Evolutionary conservation across 768 basidiomycete species (phyloP).

Genomic region (Leccinum ochraceum): DNA sequence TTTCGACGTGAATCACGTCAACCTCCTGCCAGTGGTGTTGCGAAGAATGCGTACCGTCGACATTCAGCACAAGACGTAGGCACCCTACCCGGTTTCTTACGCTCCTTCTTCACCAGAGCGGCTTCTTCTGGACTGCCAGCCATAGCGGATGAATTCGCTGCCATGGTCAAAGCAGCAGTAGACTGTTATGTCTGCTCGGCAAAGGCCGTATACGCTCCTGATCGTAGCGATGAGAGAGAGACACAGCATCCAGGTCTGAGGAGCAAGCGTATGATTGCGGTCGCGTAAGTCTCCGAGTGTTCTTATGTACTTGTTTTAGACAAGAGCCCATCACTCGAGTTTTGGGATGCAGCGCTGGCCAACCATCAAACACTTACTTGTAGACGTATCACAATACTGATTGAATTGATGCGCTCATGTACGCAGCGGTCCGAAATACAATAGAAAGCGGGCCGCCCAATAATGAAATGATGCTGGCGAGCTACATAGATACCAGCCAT

Average conservation of each 20-base stretch:
- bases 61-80: constrained; percentile 45
- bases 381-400: neutral
- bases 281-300: neutral
- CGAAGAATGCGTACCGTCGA: constrained; percentile 32
- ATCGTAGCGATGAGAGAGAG: neutral
- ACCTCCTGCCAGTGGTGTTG: neutral
- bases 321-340: neutral
- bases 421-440: neutral
- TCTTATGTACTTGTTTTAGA: neutral
- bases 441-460: neutral
- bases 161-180: neutral
- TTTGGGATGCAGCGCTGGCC: neutral
- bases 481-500: neutral
- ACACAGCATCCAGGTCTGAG: neutral
- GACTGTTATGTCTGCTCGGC: constrained; percentile 4
- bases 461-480: neutral
- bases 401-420: neutral
- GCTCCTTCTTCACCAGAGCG: constrained; percentile 30
- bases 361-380: neutral
- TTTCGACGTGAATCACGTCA: neutral
- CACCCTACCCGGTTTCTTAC: constrained; percentile 51
- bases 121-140: constrained; percentile 10
- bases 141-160: constrained; percentile 3
- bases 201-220: constrained; percentile 7
- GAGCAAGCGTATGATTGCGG: neutral